A percentile compares a stretch with the other conserved stretches of the same genome.
phyloP scores from a whole-genome alignment of 2,329 filamentous ascomycete genomes.

The Pseudogymnoascus sp. region DNA sequence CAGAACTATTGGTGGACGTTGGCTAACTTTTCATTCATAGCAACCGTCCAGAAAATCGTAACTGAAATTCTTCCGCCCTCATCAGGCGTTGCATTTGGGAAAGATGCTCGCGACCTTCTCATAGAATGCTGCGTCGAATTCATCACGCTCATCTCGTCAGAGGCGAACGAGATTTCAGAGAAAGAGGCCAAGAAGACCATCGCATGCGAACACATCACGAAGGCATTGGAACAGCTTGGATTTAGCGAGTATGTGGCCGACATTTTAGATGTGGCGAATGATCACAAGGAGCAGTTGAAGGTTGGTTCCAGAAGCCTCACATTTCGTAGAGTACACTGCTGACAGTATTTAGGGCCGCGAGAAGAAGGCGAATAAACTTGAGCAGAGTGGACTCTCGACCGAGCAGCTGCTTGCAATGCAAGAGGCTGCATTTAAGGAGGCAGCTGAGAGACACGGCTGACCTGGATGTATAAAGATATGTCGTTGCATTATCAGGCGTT shows the following conservation, averaged over 20 bases:
- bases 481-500: slow-evolving; percentile 10
- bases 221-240: slow-evolving; percentile 84
- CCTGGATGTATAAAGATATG: neutral
- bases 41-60: slow-evolving; percentile 78
- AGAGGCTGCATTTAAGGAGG: slow-evolving; percentile 82
- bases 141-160: slow-evolving; percentile 95
- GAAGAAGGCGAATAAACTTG: slow-evolving; percentile 96
- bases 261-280: slow-evolving; percentile 76
- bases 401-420: slow-evolving; percentile 86
- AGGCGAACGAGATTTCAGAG: slow-evolving; percentile 97
- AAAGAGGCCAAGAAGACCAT: slow-evolving; percentile 99
- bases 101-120: slow-evolving; percentile 87
- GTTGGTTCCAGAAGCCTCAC: slow-evolving; percentile 41
- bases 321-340: slow-evolving; percentile 14
- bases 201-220: slow-evolving; percentile 94
- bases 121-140: slow-evolving; percentile 99
- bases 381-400: slow-evolving; percentile 84
- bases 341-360: slow-evolving; percentile 64
- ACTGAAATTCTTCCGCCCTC: slow-evolving; percentile 80
- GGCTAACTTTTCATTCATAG: slow-evolving; percentile 32
- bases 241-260: slow-evolving; percentile 89
- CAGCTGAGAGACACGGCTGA: slow-evolving; percentile 36
- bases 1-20: slow-evolving; percentile 2
- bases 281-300: slow-evolving; percentile 91
- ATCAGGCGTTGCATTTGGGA: slow-evolving; percentile 78